Conservation (phyloP, 441 rosid species). For the Erodium moschatum region DNA sequence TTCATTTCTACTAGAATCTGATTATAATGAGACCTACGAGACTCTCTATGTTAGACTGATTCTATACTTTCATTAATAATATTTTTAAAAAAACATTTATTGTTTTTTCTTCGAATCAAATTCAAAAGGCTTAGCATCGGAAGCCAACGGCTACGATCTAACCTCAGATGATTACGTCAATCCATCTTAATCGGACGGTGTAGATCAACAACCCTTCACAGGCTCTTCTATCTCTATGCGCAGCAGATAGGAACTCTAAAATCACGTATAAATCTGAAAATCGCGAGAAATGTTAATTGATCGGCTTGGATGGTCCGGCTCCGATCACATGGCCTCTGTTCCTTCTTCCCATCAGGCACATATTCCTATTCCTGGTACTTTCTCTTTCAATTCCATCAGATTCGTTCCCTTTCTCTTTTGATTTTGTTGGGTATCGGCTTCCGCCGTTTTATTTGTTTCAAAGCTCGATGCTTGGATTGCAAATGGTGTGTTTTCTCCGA, state of each 20-base stretch:
- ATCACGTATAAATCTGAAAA: background rate
- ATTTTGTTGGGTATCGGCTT: conserved; percentile 2
- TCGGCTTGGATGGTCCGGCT: conserved; percentile 35
- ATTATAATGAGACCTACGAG: too few relatives aligned
- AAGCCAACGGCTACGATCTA: background rate
- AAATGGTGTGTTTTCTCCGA: background rate
- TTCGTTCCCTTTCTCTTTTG: conserved; percentile 26
- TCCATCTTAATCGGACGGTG: background rate
- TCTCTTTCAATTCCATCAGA: conserved; percentile 22
- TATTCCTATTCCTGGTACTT: conserved; percentile 35
- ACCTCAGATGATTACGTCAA: background rate
- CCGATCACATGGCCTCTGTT: conserved; percentile 52
- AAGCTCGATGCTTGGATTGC: conserved; percentile 1
- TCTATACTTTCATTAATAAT: too few relatives aligned
- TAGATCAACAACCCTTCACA: background rate
- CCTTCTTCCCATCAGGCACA: conserved; percentile 40
- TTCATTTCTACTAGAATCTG: too few relatives aligned
- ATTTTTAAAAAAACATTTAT: too few relatives aligned
- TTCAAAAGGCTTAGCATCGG: too few relatives aligned
- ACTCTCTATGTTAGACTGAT: too few relatives aligned
- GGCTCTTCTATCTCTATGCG: background rate
- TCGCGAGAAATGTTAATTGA: conserved; percentile 1
- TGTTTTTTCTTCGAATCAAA: too few relatives aligned
- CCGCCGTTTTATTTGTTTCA: background rate
- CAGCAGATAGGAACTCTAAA: background rate